Conservation (phyloP, 257 asterid genomes). For the Solanum infundibuliforme region DNA sequence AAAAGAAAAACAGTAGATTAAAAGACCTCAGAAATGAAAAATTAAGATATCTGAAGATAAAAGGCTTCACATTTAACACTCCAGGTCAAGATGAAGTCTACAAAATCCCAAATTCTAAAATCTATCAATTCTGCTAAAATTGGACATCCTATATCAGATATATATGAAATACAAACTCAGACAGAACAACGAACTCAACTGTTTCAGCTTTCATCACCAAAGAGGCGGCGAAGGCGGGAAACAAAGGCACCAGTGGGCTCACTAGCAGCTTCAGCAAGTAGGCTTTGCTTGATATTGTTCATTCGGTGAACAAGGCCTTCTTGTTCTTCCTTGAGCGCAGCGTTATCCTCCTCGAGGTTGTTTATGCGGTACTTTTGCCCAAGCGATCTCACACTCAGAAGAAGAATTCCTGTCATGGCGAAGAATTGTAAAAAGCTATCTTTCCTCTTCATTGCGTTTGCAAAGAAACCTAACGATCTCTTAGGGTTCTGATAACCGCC, state of each 20-base stretch:
- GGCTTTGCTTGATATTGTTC: conserved; percentile 54
- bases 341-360: conserved; percentile 44
- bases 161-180: not conserved
- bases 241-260: conserved; percentile 74
- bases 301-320: conserved; percentile 38
- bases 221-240: conserved; percentile 61
- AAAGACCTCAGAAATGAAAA: not conserved
- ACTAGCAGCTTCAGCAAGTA: conserved; percentile 54
- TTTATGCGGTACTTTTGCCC: conserved; percentile 73
- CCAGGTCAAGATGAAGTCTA: not conserved
- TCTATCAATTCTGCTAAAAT: not conserved
- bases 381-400: conserved; percentile 56
- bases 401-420: conserved; percentile 65
- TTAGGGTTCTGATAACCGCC: conserved; percentile 22
- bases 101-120: not conserved
- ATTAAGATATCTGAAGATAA: not conserved
- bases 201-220: conserved; percentile 37
- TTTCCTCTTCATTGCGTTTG: conserved; percentile 44
- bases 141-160: not conserved
- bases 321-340: conserved; percentile 46
- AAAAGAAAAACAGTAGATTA: not conserved
- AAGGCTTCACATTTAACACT: not conserved
- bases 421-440: conserved; percentile 49
- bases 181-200: not conserved
- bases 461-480: conserved; percentile 30